Conservation (phyloP, 371 early-diverging fungal genomes). For the Syncephalastrum sp. region DNA sequence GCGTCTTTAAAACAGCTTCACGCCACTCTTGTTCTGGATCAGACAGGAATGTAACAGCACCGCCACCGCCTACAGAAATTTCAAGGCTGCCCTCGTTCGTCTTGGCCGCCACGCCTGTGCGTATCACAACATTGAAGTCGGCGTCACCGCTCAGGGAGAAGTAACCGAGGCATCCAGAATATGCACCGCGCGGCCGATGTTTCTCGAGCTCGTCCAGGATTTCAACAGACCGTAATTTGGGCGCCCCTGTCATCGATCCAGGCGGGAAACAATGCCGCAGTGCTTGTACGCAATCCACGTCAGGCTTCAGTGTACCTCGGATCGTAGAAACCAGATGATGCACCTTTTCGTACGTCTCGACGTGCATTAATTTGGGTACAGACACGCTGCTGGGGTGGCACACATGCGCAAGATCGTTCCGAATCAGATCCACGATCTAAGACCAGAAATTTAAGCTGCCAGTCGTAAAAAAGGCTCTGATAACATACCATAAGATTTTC, state of each 20-base stretch:
- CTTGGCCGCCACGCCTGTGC: slow-evolving; percentile 64
- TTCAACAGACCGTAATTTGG: slow-evolving; percentile 86
- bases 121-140: slow-evolving; percentile 83
- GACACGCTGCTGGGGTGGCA: slow-evolving; percentile 66
- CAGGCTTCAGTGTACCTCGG: slow-evolving; percentile 57
- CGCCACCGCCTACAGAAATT: slow-evolving; percentile 89
- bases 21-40: slow-evolving; percentile 85
- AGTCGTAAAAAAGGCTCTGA: not conserved
- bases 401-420: slow-evolving; percentile 86
- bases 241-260: slow-evolving; percentile 98
- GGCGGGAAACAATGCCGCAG: slow-evolving; percentile 88
- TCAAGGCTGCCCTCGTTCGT: slow-evolving; percentile 25
- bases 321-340: slow-evolving; percentile 94
- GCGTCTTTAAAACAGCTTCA: slow-evolving; percentile 70
- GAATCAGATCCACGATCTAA: slow-evolving; percentile 94
- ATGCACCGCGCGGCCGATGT: slow-evolving; percentile 75
- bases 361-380: slow-evolving; percentile 86
- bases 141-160: slow-evolving; percentile 65
- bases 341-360: slow-evolving; percentile 90
- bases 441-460: not conserved
- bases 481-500: slow-evolving; percentile 93
- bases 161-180: slow-evolving; percentile 92
- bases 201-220: slow-evolving; percentile 77
- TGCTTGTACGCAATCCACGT: slow-evolving; percentile 71
- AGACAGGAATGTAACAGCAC: slow-evolving; percentile 87